Conservation (phyloP, 345 rosid genomes). For the Citropsis articulata region DNA sequence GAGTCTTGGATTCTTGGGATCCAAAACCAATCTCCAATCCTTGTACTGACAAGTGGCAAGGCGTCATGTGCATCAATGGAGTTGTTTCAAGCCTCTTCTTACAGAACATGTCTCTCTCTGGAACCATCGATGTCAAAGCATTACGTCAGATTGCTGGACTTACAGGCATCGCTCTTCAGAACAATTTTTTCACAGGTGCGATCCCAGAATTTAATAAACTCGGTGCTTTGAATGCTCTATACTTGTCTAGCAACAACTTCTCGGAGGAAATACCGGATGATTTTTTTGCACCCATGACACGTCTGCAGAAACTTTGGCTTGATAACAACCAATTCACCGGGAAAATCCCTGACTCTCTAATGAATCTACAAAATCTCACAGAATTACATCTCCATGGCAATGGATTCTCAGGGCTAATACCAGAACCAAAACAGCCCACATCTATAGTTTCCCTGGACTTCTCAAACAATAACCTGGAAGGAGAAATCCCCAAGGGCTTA, state of each 20-base stretch:
- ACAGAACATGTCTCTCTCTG: conserved; percentile 47
- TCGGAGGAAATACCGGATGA: conserved; percentile 50
- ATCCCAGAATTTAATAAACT: conserved; percentile 60
- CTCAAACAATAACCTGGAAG: conserved; percentile 58
- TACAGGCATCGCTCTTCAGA: conserved; percentile 50
- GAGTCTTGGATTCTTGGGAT: conserved; percentile 56
- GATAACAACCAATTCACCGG: conserved; percentile 57
- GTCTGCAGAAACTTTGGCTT: conserved; percentile 58
- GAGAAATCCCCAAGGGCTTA: conserved; percentile 45
- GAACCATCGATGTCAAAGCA: conserved; percentile 47
- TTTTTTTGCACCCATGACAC: conserved; percentile 50
- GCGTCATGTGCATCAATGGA: conserved; percentile 47
- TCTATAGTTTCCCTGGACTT: conserved; percentile 38
- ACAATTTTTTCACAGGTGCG: conserved; percentile 59
- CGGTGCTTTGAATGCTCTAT: conserved; percentile 41
- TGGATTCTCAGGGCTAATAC: conserved; percentile 61
- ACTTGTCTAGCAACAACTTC: conserved; percentile 53
- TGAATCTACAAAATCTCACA: conserved; percentile 36
- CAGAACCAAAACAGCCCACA: conserved; percentile 26
- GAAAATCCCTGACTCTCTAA: conserved; percentile 47
- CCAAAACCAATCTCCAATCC: conserved; percentile 40
- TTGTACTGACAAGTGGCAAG: conserved; percentile 56
- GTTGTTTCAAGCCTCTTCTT: conserved; percentile 61
- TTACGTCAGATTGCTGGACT: conserved; percentile 38
- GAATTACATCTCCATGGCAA: conserved; percentile 72